Percentiles rank a stretch among this genome's conserved stretches.
Evolutionary conservation across 2,329 filamentous ascomycete species (phyloP).

Genomic region (Trichoderma sp.): DNA sequence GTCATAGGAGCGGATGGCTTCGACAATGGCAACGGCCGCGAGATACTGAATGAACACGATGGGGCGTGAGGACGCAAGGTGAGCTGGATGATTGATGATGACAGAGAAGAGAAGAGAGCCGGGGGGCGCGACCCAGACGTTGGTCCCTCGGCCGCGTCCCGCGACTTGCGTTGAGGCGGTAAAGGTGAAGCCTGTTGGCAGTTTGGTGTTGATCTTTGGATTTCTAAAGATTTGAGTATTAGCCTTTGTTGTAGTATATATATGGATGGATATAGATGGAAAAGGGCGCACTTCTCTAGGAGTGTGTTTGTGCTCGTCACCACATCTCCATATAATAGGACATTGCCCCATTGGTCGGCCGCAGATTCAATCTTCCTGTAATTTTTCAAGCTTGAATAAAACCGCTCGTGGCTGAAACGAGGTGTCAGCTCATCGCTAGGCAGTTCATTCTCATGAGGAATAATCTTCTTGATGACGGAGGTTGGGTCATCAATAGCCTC

Average conservation of each 20-base stretch:
- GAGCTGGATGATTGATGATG: slow-evolving; percentile 78
- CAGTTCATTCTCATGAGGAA: slow-evolving; percentile 68
- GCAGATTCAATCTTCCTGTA: slow-evolving; percentile 62
- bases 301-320: slow-evolving; percentile 93
- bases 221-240: slow-evolving; percentile 58
- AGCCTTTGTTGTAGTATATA: neutral
- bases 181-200: slow-evolving; percentile 85
- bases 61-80: slow-evolving; percentile 70
- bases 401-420: slow-evolving; percentile 81
- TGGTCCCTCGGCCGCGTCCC: slow-evolving; percentile 82
- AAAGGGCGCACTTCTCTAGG: slow-evolving; percentile 70
- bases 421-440: slow-evolving; percentile 76
- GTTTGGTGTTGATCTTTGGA: slow-evolving; percentile 68
- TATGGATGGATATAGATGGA: neutral
- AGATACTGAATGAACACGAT: slow-evolving; percentile 95
- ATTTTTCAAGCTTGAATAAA: slow-evolving; percentile 68
- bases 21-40: slow-evolving; percentile 81
- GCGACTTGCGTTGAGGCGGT: slow-evolving; percentile 87
- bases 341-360: slow-evolving; percentile 70
- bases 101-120: slow-evolving; percentile 87
- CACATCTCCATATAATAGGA: slow-evolving; percentile 85
- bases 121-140: slow-evolving; percentile 91
- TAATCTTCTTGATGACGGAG: slow-evolving; percentile 69
- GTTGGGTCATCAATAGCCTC: slow-evolving; percentile 69
- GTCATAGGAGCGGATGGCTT: slow-evolving; percentile 80